Percentiles rank a stretch among this genome's conserved stretches.
Conservation (phyloP, 495 filamentous ascomycete species). For the Daldinia loculata region DNA sequence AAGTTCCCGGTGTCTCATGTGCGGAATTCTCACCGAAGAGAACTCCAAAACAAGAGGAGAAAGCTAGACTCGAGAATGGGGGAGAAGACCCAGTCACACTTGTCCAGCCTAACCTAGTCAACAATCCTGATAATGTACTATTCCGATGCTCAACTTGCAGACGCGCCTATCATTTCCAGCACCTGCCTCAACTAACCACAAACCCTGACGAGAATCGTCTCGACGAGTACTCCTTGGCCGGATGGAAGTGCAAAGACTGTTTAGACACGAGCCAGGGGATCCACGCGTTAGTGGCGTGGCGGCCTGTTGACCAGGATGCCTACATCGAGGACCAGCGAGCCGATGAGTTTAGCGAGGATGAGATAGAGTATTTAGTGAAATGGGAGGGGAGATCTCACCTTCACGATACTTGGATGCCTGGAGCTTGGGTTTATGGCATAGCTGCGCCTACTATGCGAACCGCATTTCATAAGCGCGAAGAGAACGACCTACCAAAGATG, state of each 20-base stretch:
- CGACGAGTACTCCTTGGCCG: constrained; percentile 64
- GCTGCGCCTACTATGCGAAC: constrained; percentile 68
- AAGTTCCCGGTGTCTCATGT: constrained; percentile 67
- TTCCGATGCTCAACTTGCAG: constrained; percentile 84
- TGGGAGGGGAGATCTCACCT: constrained; percentile 83
- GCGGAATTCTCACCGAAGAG: constrained; percentile 71
- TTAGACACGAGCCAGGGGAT: constrained; percentile 65
- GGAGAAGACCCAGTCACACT: constrained; percentile 78
- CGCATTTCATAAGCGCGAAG: constrained; percentile 76
- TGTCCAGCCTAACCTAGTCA: constrained; percentile 69
- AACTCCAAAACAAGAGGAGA: constrained; percentile 81
- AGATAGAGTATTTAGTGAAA: constrained; percentile 91
- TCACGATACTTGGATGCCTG: constrained; percentile 83
- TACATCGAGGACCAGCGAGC: constrained; percentile 58
- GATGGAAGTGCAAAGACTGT: constrained; percentile 83
- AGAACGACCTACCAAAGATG: constrained; percentile 70
- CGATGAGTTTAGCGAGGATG: constrained; percentile 65
- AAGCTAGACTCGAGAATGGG: constrained; percentile 75
- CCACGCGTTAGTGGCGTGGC: constrained; percentile 83
- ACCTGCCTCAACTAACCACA: constrained; percentile 66
- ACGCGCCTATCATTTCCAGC: constrained; percentile 82
- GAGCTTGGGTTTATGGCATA: constrained; percentile 89
- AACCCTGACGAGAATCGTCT: constrained; percentile 48
- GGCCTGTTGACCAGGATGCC: constrained; percentile 64
- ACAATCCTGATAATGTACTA: constrained; percentile 77